phyloP scores from a whole-genome alignment of 2,329 filamentous ascomycete genomes.

The Amauroascus verrucosus region DNA sequence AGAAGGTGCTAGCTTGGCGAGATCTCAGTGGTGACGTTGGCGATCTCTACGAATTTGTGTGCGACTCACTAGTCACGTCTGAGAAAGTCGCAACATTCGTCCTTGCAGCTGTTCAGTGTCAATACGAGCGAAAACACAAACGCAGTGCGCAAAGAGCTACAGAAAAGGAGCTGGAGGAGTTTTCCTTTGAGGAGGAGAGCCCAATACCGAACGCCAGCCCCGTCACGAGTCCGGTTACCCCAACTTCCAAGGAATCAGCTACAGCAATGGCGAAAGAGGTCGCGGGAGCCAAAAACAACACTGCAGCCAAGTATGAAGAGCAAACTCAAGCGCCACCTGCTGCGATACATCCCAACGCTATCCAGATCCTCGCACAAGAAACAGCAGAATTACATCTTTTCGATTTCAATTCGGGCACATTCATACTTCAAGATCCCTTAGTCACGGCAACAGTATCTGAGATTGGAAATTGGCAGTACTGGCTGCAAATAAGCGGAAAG shows the following conservation, averaged over 20 bases:
- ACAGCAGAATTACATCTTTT: constrained; percentile 83
- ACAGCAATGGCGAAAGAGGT: constrained; percentile 38
- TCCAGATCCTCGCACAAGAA: constrained; percentile 65
- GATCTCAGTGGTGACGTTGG: constrained; percentile 88
- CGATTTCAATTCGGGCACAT: constrained; percentile 77
- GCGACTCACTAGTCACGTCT: constrained; percentile 60
- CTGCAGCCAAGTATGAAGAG: constrained; percentile 32
- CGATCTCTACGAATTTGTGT: constrained; percentile 97
- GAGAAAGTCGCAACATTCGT: constrained; percentile 71
- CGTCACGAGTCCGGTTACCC: constrained; percentile 39
- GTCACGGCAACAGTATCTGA: constrained; percentile 75
- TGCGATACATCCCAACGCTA: constrained; percentile 52
- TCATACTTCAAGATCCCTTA: constrained; percentile 64
- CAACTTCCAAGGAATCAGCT: constrained; percentile 34
- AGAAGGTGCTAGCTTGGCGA: constrained; percentile 85
- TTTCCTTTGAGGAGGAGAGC: constrained; percentile 60
- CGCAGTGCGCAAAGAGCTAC: constrained; percentile 70
- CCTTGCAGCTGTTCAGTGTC: constrained; percentile 75
- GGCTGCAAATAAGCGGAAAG: constrained; percentile 71
- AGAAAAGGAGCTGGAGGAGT: constrained; percentile 68
- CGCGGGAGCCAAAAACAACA: constrained; percentile 32
- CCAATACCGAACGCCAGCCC: constrained; percentile 53
- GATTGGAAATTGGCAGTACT: constrained; percentile 86
- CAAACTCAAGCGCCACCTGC: constrained; percentile 53
- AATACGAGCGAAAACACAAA: constrained; percentile 93